Conservation (phyloP, 768 basidiomycete genomes). For the Dentipellis sp. region DNA sequence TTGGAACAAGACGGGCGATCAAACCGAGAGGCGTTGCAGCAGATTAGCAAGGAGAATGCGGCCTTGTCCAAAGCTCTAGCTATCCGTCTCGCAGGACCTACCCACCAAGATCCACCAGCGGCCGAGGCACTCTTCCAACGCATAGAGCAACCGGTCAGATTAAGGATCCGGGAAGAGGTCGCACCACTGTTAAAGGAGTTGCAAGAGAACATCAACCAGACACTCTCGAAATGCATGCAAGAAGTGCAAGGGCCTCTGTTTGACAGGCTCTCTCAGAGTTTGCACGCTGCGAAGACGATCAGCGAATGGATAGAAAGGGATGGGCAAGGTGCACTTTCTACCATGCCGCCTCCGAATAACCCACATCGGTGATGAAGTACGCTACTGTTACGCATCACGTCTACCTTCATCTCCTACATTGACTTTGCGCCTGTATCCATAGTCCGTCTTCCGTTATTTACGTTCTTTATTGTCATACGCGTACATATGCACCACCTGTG, state of each 20-base stretch:
- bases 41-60: neutral
- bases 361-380: neutral
- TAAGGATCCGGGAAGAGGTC: neutral
- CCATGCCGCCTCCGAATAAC: too few relatives aligned
- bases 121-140: too few relatives aligned
- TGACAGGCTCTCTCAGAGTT: neutral
- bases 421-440: neutral
- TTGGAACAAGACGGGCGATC: slow-evolving; percentile 6
- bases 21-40: slow-evolving; percentile 2
- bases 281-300: neutral
- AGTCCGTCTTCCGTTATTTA: neutral
- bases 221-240: neutral
- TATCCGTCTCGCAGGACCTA: neutral
- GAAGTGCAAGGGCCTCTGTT: slow-evolving; percentile 3
- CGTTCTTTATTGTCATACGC: too few relatives aligned
- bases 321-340: neutral
- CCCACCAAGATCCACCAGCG: too few relatives aligned
- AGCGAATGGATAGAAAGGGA: neutral
- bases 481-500: too few relatives aligned
- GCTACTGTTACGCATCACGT: neutral
- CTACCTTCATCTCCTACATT: neutral
- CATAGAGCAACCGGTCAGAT: slow-evolving; percentile 1
- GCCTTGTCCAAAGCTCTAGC: slow-evolving; percentile 1
- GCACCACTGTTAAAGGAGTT: neutral
- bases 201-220: neutral